Evolutionary conservation across 441 rosid species (phyloP), one percentile per base, ranked within the genome.

Genomic region (Euphorbia corollata): DNA sequence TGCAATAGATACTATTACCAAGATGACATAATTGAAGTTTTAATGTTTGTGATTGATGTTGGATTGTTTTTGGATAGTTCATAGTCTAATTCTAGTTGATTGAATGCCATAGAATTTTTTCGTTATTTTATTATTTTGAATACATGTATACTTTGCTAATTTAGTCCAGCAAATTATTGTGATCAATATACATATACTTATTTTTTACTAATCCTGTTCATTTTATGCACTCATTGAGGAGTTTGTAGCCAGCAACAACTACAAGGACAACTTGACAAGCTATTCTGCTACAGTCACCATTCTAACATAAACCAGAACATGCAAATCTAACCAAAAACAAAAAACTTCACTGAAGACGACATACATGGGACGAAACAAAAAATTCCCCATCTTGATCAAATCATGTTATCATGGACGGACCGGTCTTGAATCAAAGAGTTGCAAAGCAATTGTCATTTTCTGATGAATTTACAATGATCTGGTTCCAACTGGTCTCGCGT

Each of bases 391-490:
- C 23, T 51, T 51, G 23, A 51, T 51, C 18, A 18, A 15, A 6
- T 12, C 56, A 4, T 2, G 50, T 45, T 45, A 45, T 9, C 16
- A 45, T 45, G 50, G n/a, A 32, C 36, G n/a, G n/a, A n/a, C n/a
- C n/a, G n/a, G n/a, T n/a, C 41, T 38, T 3, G 41, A 38, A 38
- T 38, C 41, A 38, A 38, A 38, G 41, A 38, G 41, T 38, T 38
- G 8, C 41, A 38, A 8, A 38, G 8, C 41, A 4, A 38, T 38
- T n/a, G n/a, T n/a, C n/a, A n/a, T 47, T 8, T 18, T 38, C 22
- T 47, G 41, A 41, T 16, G 39, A 63, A 18, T 62, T 70, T 24
- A 70, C 62, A 56, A 10, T 63, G 54, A 53, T 41, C 19, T 43
- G 11, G 45, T n/a, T 54, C 18, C 24, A 54, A 13, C 54, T 54